Conservation (phyloP, 345 rosid genomes). For the Chamaenerion angustifolium region DNA sequence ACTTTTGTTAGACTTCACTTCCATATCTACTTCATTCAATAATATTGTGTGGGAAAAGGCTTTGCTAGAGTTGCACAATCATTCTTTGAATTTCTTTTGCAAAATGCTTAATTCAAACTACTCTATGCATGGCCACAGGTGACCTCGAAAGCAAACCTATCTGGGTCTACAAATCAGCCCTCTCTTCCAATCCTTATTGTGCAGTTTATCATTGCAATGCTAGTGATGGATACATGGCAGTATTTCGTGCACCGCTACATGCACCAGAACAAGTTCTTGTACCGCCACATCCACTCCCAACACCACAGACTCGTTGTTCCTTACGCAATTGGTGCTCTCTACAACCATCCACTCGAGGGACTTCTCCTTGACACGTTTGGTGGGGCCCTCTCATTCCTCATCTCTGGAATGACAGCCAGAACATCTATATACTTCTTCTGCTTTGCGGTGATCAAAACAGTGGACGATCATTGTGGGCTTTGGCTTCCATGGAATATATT, state of each 20-base stretch:
- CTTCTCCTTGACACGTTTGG: slow-evolving; percentile 60
- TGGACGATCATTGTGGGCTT: slow-evolving; percentile 65
- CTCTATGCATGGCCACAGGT: slow-evolving; percentile 20
- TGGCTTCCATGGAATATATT: slow-evolving; percentile 60
- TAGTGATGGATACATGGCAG: slow-evolving; percentile 63
- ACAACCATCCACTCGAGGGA: slow-evolving; percentile 56
- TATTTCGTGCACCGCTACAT: slow-evolving; percentile 57
- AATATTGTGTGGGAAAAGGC: not conserved
- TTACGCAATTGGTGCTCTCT: slow-evolving; percentile 62
- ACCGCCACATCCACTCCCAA: slow-evolving; percentile 57
- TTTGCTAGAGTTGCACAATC: not conserved
- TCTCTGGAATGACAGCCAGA: slow-evolving; percentile 65
- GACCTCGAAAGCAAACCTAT: slow-evolving; percentile 29
- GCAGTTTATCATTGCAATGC: slow-evolving; percentile 45
- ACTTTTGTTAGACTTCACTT: too few species aligned
- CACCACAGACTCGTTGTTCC: slow-evolving; percentile 62
- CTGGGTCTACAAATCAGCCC: slow-evolving; percentile 35
- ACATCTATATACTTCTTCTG: slow-evolving; percentile 56
- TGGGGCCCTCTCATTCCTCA: slow-evolving; percentile 52
- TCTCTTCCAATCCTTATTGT: slow-evolving; percentile 27
- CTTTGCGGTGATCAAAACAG: slow-evolving; percentile 46
- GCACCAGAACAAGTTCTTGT: slow-evolving; percentile 61
- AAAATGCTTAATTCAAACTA: not conserved
- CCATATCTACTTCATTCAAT: too few species aligned
- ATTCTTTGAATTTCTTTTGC: not conserved